Evolutionary conservation across 75 land plant genomes (phyloP).

Genomic region (Cupressus sempervirens): DNA sequence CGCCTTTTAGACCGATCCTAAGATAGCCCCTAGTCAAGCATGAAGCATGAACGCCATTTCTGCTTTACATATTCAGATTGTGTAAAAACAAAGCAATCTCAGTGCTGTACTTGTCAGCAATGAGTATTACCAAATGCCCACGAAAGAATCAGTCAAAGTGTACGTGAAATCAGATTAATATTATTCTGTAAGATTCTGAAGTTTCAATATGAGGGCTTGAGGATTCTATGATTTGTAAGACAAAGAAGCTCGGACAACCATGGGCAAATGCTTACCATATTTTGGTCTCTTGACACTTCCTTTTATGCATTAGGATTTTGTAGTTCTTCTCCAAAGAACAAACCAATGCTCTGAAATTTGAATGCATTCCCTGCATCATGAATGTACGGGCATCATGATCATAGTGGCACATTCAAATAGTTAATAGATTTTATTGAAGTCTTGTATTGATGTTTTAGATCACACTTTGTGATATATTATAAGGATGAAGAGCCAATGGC

Average conservation of each 20-base stretch:
- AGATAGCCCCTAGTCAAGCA: neutral
- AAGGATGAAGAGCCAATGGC: no score
- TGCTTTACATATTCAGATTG: neutral
- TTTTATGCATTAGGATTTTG: neutral
- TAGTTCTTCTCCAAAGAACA: neutral
- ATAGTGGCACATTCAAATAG: no score
- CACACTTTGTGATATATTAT: no score
- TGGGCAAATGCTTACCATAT: neutral
- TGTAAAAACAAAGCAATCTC: neutral
- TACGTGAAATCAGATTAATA: neutral
- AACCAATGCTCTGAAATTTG: no score
- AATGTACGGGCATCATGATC: no score
- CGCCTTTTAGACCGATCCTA: neutral
- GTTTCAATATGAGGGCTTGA: neutral
- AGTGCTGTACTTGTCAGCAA: neutral
- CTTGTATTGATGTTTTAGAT: no score
- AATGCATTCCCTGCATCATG: no score
- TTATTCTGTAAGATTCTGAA: neutral
- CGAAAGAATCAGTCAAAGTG: neutral
- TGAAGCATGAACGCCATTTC: neutral
- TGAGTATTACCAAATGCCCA: no score
- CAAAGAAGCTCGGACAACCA: neutral
- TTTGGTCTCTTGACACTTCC: neutral
- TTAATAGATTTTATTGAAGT: no score
- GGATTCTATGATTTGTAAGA: neutral